Base-by-base conservation (phyloP, 257 asterid genomes). In the Primulina huaijiensis region DNA sequence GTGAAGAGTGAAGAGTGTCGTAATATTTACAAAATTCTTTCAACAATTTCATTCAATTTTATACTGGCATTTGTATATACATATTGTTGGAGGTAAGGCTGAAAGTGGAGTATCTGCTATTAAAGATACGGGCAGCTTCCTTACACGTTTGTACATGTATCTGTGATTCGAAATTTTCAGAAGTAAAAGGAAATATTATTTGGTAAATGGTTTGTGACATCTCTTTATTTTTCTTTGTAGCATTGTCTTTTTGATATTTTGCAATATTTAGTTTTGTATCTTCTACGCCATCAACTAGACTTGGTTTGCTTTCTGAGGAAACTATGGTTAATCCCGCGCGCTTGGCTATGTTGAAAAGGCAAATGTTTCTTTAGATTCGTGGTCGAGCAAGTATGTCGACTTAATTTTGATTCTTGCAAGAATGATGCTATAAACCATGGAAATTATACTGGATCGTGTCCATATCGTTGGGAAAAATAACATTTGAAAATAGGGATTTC, bases 1-100 rank as follows among this genome's bases (percentile, higher is more conserved):
- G 82, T 84, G 92, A 86, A 87, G 92, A 85, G 90, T 74, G 75
- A 76, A 30, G 75, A 76, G 83, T 78, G 77, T 77, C 64, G 70
- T 25, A 74, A 75, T 77, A 62, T 62, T 67, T 76, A 69, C 74
- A 72, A 79, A 81, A 76, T 83, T 84, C 80, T 72, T 82, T 12
- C 82, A 67, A 75, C 60, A 76, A 76, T 84, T 23, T 81, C 76
- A 74, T 80, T 86, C 65, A 65, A 62, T 69, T 60, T 53, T 73
- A 69, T 75, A 37, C 71, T 76, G 70, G 63, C 53, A 55, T 68
- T 46, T 74, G 77, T 75, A 76, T 75, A 70, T 74, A 67, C 76
- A 55, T 68, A 65, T 33, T 71, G 33, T 20, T 64, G 74, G 72
- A 72, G 61, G 30, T 71, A 76, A 69, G 71, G 72, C 64, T 72